Evolutionary conservation across 1,139 yeast genomes (phyloP), one percentile per base, ranked within the genome.

Genomic region (Yamadazyma sp.): DNA sequence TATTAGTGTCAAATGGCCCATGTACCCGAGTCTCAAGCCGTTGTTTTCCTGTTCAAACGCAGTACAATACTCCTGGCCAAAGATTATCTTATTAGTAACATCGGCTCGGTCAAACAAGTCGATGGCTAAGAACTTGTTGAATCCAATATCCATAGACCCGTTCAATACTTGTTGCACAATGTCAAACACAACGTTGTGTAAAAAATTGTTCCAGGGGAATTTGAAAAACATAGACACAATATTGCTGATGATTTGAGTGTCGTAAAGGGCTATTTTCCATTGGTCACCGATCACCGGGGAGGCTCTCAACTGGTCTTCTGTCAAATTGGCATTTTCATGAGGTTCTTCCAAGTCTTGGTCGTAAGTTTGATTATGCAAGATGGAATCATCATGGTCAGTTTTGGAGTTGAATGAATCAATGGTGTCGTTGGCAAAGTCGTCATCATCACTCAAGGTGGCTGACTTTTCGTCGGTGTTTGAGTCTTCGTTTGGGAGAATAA

Each of bases 171-270:
- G 99, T 63, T 94, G 99, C 29, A 92, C 95, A 50, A 92, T 87
- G 62, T 92, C 99, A 66, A 92, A 92, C 7, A 92, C 97, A 41
- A 94, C 98, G 56, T 92, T 92, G 64, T 92, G 99, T 64, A 95
- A 73, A 57, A 92, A 92, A 59, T 92, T 92, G 62, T 92, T 92
- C 98, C 99, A 92, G 4, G 98, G 98, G 62, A 89, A 92, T 51
- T 77, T 76, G 74, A 90, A 86, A 58, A 92, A 90, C 85, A 92
- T 83, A 26, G 80, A 67, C 41, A 90, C 65, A 39, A 92, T 86
- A 35, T 84, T 82, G 33, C 87, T 76, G 36, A 92, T 76, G 41
- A 92, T 85, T 47, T 81, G 81, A 39, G 86, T 84, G 59, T 92
- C 97, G 52, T 82, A 83, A 31, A 92, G 69, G 5, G 95, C 82